phyloP scores from a whole-genome alignment of 2,329 filamentous ascomycete genomes.

The Byssoonygena ceratinophila region DNA sequence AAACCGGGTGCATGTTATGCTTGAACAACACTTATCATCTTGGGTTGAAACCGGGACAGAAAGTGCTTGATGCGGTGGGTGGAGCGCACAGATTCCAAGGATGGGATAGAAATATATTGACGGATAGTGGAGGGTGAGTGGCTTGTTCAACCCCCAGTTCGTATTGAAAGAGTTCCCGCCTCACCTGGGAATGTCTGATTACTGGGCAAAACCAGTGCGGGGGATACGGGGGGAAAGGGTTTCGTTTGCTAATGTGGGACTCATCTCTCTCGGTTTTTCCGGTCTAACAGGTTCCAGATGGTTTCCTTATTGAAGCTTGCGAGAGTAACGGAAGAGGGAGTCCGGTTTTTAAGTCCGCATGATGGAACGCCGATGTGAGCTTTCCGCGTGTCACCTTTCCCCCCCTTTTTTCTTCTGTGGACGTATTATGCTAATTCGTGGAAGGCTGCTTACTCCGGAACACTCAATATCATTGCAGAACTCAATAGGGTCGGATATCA shows the following conservation, averaged over 20 bases:
- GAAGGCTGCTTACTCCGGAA: conserved; percentile 81
- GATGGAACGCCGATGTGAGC: conserved; percentile 78
- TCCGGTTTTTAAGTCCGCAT: conserved; percentile 90
- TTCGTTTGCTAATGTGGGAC: conserved; percentile 8
- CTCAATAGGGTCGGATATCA: conserved; percentile 94
- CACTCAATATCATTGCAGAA: conserved; percentile 95
- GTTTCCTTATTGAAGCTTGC: conserved; percentile 89
- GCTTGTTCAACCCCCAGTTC: neutral
- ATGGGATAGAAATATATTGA: conserved; percentile 92
- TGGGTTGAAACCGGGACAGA: conserved; percentile 86
- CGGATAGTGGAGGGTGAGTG: conserved; percentile 47
- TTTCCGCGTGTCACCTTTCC: neutral
- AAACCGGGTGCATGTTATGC: conserved; percentile 79
- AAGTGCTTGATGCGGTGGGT: conserved; percentile 73
- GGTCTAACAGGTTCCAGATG: conserved; percentile 75
- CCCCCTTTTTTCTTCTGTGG: neutral
- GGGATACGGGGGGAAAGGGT: no score
- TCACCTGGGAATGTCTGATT: no score
- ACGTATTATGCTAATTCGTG: neutral
- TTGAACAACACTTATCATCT: conserved; percentile 98
- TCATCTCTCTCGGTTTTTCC: conserved; percentile 11
- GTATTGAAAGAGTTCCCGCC: neutral
- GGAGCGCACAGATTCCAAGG: conserved; percentile 91
- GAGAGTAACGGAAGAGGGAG: conserved; percentile 88
- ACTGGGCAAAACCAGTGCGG: no score